phyloP scores from a whole-genome alignment of 495 filamentous ascomycete species.

The Lasiosphaeris hirsuta region DNA sequence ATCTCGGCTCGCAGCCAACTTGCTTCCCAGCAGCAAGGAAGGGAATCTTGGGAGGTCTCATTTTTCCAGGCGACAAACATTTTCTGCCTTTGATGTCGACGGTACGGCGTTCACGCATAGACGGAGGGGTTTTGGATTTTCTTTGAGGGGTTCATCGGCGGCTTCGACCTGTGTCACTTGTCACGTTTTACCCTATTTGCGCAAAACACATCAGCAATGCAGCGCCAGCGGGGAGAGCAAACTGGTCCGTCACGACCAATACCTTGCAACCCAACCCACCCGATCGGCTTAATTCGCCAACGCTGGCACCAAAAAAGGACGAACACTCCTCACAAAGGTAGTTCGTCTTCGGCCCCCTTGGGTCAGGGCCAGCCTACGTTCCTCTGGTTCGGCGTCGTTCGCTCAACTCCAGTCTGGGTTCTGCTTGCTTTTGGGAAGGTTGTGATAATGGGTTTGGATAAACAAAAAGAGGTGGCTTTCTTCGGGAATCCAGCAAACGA shows the following conservation, averaged over 20 bases:
- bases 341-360: not conserved
- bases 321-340: not conserved
- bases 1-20: slow-evolving; percentile 38
- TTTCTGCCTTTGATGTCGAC: slow-evolving; percentile 21
- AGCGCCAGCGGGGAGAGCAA: slow-evolving; percentile 18
- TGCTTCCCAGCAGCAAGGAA: slow-evolving; percentile 37
- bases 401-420: too few species aligned
- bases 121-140: slow-evolving; percentile 25
- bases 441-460: slow-evolving; percentile 3
- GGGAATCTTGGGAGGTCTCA: slow-evolving; percentile 20
- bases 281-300: slow-evolving; percentile 16
- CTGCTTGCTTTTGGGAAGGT: slow-evolving; percentile 12
- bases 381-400: too few species aligned
- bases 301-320: slow-evolving; percentile 7
- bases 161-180: slow-evolving; percentile 4
- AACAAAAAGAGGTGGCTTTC: slow-evolving; percentile 6
- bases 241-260: slow-evolving; percentile 13
- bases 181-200: slow-evolving; percentile 12
- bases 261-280: slow-evolving; percentile 10
- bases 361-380: too few species aligned
- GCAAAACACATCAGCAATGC: slow-evolving; percentile 18
- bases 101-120: slow-evolving; percentile 38
- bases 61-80: slow-evolving; percentile 17
- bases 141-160: slow-evolving; percentile 23
- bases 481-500: slow-evolving; percentile 17